Conservation (phyloP, 192 early-diverging fungal genomes). For the Mortierella hygrophila region DNA sequence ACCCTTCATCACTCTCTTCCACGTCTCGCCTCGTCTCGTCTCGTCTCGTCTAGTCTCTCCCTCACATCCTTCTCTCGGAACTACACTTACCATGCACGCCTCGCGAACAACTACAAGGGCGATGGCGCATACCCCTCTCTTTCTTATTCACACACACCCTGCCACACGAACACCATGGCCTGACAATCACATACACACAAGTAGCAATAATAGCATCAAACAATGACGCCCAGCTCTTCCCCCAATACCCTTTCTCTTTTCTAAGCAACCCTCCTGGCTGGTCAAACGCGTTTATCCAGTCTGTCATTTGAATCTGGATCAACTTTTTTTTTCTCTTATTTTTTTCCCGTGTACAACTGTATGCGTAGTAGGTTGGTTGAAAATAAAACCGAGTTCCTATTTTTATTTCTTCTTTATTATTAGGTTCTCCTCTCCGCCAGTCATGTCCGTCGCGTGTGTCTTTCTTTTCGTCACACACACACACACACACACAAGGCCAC, state of each 20-base stretch:
- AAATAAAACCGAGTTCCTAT: not conserved
- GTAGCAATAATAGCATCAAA: too few species aligned
- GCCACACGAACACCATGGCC: not conserved
- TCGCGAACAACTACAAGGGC: not conserved
- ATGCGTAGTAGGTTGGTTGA: not conserved
- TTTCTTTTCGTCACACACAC: not conserved
- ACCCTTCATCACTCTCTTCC: too few species aligned
- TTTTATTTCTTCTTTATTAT: not conserved
- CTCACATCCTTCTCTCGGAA: not conserved
- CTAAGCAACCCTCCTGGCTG: not conserved
- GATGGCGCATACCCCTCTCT: not conserved
- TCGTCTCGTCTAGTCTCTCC: too few species aligned
- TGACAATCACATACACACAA: not conserved
- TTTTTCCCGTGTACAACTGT: not conserved
- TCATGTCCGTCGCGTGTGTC: constrained; percentile 8
- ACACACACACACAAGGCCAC: not conserved
- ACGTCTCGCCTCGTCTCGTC: not conserved
- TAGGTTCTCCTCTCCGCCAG: constrained; percentile 4
- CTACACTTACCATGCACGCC: not conserved
- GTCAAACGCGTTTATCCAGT: not conserved
- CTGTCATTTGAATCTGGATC: not conserved
- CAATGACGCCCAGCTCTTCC: not conserved
- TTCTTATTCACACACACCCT: not conserved
- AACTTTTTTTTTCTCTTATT: not conserved
- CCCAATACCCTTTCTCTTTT: not conserved